Evolutionary conservation across 1,284 basidiomycete species (phyloP), one percentile per base, ranked within the genome.

Genomic region (Puccinia sorghi): DNA sequence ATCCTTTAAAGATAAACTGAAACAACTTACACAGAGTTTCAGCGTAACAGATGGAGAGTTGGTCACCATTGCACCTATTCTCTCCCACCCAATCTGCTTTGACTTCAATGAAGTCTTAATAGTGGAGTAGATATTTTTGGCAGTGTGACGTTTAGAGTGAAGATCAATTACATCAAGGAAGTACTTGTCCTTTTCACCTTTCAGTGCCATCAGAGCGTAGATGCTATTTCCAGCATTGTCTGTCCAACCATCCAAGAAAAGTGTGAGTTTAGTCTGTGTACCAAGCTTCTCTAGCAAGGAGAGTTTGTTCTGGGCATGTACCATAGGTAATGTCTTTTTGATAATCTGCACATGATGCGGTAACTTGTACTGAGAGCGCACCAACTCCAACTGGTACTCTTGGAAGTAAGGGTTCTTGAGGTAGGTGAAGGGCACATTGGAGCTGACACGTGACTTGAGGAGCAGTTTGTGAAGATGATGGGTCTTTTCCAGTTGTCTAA

Each of bases 361-460:
- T 22, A 72, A 12, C 27, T 72, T 8, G 17, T 72, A 72, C 7
- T n/a, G 13, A 2, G 15, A 61, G 8, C 41, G 39, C 9, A 22
- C 54, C 6, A 72, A 41, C n/a, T 61, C 41, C 1, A 11, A 27
- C 22, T 72, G 71, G 20, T 72, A 72, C 37, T 59, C 25, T 61
- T 72, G 71, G 25, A 72, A 72, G 13, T 72, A 72, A 22, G 56
- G 56, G 27, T 72, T 72, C 13, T 72, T 39, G 0, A 72, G 32
- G 32, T 32, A 32, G 32, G 32, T 32, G 32, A 32, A 32, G 32
- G 32, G 32, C 32, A 32, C 32, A 4, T 32, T 32, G 32, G 32
- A 32, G 32, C 32, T 32, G 32, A 32, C 32, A 32, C 1, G 32
- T 32, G 32, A 32, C 32, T 32, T 32, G 32, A 32, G 32, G 32